Percentiles rank a stretch among this genome's conserved stretches.
Conservation (phyloP, 2,329 filamentous ascomycete species). For the Drechslerella stenobrocha region DNA sequence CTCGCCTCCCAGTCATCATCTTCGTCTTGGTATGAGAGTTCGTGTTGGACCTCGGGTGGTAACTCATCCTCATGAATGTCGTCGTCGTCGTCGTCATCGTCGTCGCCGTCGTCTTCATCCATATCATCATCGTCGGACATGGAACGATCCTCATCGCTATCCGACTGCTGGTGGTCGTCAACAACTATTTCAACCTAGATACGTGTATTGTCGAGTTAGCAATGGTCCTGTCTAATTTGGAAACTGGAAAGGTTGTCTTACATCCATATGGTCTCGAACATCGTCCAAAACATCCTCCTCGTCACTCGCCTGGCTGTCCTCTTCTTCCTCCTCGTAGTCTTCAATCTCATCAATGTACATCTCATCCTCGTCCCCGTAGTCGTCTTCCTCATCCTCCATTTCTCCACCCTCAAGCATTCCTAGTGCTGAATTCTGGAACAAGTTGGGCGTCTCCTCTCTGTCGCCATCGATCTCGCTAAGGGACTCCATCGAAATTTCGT, state of each 20-base stretch:
- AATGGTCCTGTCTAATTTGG: background rate
- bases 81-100: constrained; percentile 64
- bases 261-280: constrained; percentile 50
- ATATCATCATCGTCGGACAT: constrained; percentile 61
- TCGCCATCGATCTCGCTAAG: constrained; percentile 78
- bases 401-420: constrained; percentile 89
- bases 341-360: constrained; percentile 80
- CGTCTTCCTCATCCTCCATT: constrained; percentile 76
- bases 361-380: constrained; percentile 69
- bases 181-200: constrained; percentile 74
- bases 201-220: constrained; percentile 11
- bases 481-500: constrained; percentile 83
- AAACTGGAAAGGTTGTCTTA: constrained; percentile 43
- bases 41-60: constrained; percentile 29
- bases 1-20: constrained; percentile 63
- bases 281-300: constrained; percentile 69
- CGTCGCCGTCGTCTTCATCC: constrained; percentile 61
- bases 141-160: constrained; percentile 66
- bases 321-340: constrained; percentile 86
- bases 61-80: constrained; percentile 55
- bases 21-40: constrained; percentile 57
- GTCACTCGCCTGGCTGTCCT: constrained; percentile 78
- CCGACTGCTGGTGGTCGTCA: constrained; percentile 69
- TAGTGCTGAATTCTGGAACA: constrained; percentile 93
- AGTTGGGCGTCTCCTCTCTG: constrained; percentile 90